Conservation (phyloP, 106 monocot genomes). For the Vanilla planifolia region DNA sequence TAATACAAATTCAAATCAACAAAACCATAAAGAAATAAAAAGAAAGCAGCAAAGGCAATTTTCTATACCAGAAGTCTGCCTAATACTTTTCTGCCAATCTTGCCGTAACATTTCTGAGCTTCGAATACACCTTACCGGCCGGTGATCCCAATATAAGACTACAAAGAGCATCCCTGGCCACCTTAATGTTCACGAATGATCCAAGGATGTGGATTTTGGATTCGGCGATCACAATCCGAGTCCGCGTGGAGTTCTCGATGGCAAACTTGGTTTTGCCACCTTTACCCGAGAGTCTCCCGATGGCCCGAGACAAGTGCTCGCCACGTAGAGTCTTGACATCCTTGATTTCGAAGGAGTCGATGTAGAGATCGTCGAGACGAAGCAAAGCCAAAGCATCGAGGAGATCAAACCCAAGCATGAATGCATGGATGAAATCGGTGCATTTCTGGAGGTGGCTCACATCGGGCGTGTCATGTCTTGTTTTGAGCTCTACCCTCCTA, state of each 20-base stretch:
- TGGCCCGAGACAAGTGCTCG: constrained; percentile 83
- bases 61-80: too few relatives aligned
- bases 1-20: too few relatives aligned
- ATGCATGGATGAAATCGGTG: constrained; percentile 85
- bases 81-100: constrained; percentile 67
- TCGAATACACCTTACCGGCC: constrained; percentile 89
- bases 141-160: constrained; percentile 90
- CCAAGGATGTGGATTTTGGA: constrained; percentile 79
- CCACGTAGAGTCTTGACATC: constrained; percentile 84
- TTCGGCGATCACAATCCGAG: constrained; percentile 86
- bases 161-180: constrained; percentile 70
- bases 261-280: constrained; percentile 92
- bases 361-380: constrained; percentile 82
- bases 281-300: constrained; percentile 82
- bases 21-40: too few relatives aligned
- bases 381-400: constrained; percentile 75
- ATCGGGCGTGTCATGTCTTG: constrained; percentile 57
- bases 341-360: constrained; percentile 92
- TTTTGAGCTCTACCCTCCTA: constrained; percentile 60
- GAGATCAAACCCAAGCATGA: constrained; percentile 89
- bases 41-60: too few relatives aligned
- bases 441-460: constrained; percentile 84
- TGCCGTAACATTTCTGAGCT: constrained; percentile 72
- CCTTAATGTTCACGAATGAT: constrained; percentile 57
- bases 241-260: constrained; percentile 85